Base-by-base conservation (phyloP, 306 rosid species). In the Senna siamea region DNA sequence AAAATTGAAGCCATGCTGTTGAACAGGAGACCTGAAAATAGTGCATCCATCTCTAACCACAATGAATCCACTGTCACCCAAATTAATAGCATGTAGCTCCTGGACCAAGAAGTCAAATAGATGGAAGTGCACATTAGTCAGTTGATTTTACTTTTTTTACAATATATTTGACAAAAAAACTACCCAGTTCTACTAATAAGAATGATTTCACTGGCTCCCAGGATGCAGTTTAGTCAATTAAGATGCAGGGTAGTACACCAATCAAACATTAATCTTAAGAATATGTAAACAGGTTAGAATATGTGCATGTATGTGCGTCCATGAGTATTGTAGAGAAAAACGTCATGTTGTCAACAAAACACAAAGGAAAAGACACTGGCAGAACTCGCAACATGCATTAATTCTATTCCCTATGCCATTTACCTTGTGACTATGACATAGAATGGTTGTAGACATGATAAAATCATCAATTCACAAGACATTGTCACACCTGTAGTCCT, bases 41-140 rank as follows among this genome's bases (percentile, higher is more conserved):
- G 92, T 84, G 82, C 87, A 58, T 75, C 96, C 99, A 81, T 87
- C 89, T 86, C 99, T 81, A 56, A 95, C 79, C 77, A 95, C 97
- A 77, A 88, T 53, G 83, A 95, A 95, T 67, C 99, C 99, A 75
- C 97, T 90, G 83, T 95, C 99, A 52, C 99, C 98, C 46, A 95
- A 87, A 83, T 92, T 92, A 66, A 95, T 87, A 76, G 99, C 95
- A 67, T 80, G 93, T 34, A 95, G 85, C 59, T 88, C 98, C 99
- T 95, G 80, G 35, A 74, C 77, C 78, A 79, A 66, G 76, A 83
- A 73, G 69, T 62, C 74, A 57, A 73, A 56, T 15, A 41, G 34
- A 55, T 14, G 35, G 61, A 73, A 66, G 19, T 26, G 74, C 17
- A 69, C 38, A 60, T 44, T 7, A n/a, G 40, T 72, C 26, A 38